Base-by-base conservation (phyloP, 257 asterid species). In the Primulina eburnea region DNA sequence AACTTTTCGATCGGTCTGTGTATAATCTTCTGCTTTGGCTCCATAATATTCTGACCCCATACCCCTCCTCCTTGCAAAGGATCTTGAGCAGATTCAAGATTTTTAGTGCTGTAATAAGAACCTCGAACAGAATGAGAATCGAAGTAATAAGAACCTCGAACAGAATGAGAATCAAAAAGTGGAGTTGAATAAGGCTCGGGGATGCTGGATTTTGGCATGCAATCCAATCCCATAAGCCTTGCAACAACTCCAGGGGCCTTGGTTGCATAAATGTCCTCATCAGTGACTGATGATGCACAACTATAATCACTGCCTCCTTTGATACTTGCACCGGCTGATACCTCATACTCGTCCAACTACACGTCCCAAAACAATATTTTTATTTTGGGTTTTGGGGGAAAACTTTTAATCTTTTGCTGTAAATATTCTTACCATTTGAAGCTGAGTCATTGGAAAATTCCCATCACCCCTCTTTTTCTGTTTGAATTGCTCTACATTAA, bases 181-280 rank as follows among this genome's bases (percentile, higher is more conserved):
- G 97, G 89, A 62, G 89, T 75, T 1, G 96, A 76, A 70, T 77
- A 79, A 24, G 88, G 79, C 69, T 87, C 96, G 0, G 74, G 35
- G 26, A 71, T 26, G 64, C 62, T 83, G 37, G 90, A 82, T 77
- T 86, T 85, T 24, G 97, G 97, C 85, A 89, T 69, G 65, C 87
- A 79, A 75, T 94, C 97, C 78, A 94, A 79, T 52, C 99, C 99
- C 99, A 94, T 94, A 34, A 94, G 96, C 73, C 96, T 83, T 9
- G 97, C 99, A 79, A 91, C 93, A 2, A 94, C 95, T 1, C 94
- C 87, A 1, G 99, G 97, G 17, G 86, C 84, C 75, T 73, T 88
- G 6, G 78, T 72, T 55, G 79, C 84, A 43, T 69, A 78, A 69
- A 80, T 37, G 26, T 90, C 97, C 64, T 93, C 99, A 67, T 93